Conservation (phyloP, 768 basidiomycete species). For the Calocybe gangraenosa region DNA sequence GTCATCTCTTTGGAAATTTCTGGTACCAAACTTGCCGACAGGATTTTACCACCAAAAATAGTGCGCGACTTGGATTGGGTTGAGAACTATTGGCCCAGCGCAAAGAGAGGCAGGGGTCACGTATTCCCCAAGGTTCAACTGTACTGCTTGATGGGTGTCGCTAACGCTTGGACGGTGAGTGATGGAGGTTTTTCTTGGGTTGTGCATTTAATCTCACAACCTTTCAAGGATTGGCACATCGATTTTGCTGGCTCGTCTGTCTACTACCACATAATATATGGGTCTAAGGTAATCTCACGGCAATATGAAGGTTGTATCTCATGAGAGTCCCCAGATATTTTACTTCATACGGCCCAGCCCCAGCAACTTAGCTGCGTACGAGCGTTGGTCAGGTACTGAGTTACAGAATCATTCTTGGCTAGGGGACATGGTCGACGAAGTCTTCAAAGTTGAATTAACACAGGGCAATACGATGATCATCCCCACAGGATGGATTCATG, state of each 20-base stretch:
- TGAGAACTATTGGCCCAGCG: slow-evolving; percentile 89
- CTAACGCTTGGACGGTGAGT: slow-evolving; percentile 88
- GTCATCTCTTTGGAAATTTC: slow-evolving; percentile 95
- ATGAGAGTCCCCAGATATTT: slow-evolving; percentile 56
- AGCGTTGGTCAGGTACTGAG: slow-evolving; percentile 92
- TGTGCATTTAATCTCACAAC: slow-evolving; percentile 3
- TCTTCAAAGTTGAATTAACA: slow-evolving; percentile 74
- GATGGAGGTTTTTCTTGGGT: slow-evolving; percentile 2
- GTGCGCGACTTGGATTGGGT: slow-evolving; percentile 96
- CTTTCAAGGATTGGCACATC: slow-evolving; percentile 90
- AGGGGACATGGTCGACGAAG: slow-evolving; percentile 89
- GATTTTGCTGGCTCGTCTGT: slow-evolving; percentile 98
- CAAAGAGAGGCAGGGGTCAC: slow-evolving; percentile 67
- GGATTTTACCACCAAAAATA: slow-evolving; percentile 77
- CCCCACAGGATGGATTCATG: slow-evolving; percentile 97
- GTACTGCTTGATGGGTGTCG: slow-evolving; percentile 97
- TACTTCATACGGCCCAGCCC: slow-evolving; percentile 92
- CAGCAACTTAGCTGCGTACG: slow-evolving; percentile 84
- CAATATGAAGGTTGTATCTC: not conserved
- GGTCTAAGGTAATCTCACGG: slow-evolving; percentile 62
- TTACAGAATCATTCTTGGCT: slow-evolving; percentile 86
- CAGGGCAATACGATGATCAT: slow-evolving; percentile 91
- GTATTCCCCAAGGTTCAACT: slow-evolving; percentile 90
- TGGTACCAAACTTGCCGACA: slow-evolving; percentile 74
- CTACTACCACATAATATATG: slow-evolving; percentile 92